Evolutionary conservation across 306 rosid genomes (phyloP).

Genomic region (Mimosa pudica): DNA sequence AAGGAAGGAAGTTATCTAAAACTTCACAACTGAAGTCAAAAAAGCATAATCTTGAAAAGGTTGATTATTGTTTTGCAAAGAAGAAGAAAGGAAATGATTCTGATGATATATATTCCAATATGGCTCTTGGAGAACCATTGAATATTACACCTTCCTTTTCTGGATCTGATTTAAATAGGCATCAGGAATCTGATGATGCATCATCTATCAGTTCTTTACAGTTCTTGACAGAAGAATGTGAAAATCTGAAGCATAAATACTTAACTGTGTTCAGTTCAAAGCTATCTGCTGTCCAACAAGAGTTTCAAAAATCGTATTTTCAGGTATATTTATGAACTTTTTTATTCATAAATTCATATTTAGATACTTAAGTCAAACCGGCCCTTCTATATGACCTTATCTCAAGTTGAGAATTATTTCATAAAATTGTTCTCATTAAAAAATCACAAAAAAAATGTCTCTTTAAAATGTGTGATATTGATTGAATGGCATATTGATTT

Average conservation of each 20-base stretch:
- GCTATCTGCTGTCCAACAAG: conserved; percentile 68
- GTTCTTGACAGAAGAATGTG: conserved; percentile 60
- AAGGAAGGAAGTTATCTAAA: conserved; percentile 41
- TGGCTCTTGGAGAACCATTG: conserved; percentile 42
- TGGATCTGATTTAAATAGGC: conserved; percentile 37
- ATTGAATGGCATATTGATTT: no score
- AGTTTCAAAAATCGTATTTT: conserved; percentile 62
- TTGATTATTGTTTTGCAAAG: conserved; percentile 56
- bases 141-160: conserved; percentile 37
- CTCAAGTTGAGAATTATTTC: no score
- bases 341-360: background rate
- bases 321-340: conserved; percentile 56
- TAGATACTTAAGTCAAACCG: background rate
- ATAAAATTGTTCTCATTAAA: no score
- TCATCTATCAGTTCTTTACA: conserved; percentile 44
- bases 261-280: conserved; percentile 73
- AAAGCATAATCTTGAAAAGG: conserved; percentile 48
- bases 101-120: conserved; percentile 36
- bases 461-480: no score
- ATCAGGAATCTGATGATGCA: conserved; percentile 41
- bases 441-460: no score
- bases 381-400: no score
- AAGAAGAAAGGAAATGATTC: conserved; percentile 59
- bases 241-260: conserved; percentile 66
- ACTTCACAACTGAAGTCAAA: conserved; percentile 38